Base-by-base conservation (phyloP, 192 early-diverging fungal species). In the Spizellomyces sp. region DNA sequence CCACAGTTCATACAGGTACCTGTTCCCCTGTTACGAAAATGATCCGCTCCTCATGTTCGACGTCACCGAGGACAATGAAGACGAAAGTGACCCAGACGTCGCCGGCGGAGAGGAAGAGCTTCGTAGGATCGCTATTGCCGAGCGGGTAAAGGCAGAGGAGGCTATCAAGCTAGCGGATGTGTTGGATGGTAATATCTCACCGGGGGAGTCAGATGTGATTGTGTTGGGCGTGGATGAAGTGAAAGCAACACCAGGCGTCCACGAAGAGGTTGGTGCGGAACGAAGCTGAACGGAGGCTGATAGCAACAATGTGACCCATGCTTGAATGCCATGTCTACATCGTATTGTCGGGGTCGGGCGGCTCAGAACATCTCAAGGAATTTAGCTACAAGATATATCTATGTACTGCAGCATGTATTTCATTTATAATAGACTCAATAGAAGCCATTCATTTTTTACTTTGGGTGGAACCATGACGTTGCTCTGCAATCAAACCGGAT, bases 11-110 rank as follows among this genome's bases (percentile, higher is more conserved):
- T 36, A 36, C 27, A 36, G 27, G 27, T 84, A 87, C 70, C 73
- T 96, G 66, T 79, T 92, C 56, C 95, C 95, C 0, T 88, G 82
- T n/a, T 83, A 92, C 65, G 92, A 94, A 44, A 89, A 88, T 69
- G 95, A 98, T 71, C 95, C 94, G 9, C 76, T 98, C 22, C 71
- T 98, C 69, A 91, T 89, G 75, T 88, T 86, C 62, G 90, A 94
- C 65, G 85, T 78, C 42, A 86, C 85, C 42, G 85, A 82, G 43
- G 86, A 86, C n/a, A 86, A 88, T 19, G 88, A 86, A 9, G 76
- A 83, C 5, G 87, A 83, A 4, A 76, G 70, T n/a, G 62, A 63
- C 45, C 42, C 12, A 14, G 36, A 61, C 21, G 27, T 36, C 27
- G 59, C 59, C 4, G 59, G 1, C 12, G 70, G 27, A 6, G 36